Conservation (phyloP, 495 filamentous ascomycete species). For the Opeltia flavorubescens region DNA sequence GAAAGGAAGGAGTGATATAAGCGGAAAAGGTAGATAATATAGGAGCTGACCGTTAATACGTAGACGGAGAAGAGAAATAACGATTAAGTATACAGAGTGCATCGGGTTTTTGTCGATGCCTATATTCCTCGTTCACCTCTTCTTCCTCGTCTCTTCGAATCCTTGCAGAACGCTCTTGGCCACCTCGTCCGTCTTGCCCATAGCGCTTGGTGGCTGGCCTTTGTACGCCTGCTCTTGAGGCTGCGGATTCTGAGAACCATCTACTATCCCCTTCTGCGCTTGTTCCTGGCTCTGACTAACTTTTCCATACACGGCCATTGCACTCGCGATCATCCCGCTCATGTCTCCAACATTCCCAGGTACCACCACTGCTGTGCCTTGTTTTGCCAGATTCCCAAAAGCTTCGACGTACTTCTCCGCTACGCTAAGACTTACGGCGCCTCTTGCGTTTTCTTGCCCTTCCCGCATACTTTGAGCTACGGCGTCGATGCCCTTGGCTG, state of each 20-base stretch:
- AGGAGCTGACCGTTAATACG: too few species aligned
- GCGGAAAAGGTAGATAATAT: too few species aligned
- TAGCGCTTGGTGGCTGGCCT: neutral
- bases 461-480: conserved; percentile 59
- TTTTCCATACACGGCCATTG: conserved; percentile 90
- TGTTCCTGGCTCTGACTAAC: conserved; percentile 74
- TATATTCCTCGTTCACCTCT: conserved; percentile 20
- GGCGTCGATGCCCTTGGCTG: conserved; percentile 73
- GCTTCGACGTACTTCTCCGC: conserved; percentile 98
- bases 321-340: conserved; percentile 90
- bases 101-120: too few species aligned
- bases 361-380: conserved; percentile 87
- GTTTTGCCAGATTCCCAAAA: conserved; percentile 78
- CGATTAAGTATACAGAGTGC: too few species aligned
- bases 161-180: conserved; percentile 35
- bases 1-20: too few species aligned
- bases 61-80: too few species aligned
- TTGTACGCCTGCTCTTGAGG: conserved; percentile 7
- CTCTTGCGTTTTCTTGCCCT: conserved; percentile 60
- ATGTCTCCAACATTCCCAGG: conserved; percentile 97
- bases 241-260: conserved; percentile 11
- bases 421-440: conserved; percentile 70
- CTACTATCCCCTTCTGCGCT: conserved; percentile 24
- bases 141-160: conserved; percentile 37
- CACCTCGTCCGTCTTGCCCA: conserved; percentile 25